A percentile compares a stretch with the other conserved stretches of the same genome.
These are phyloP conservation scores for Coemansia sp. DNA, from an alignment of 192 early-diverging fungal species.

Conservation along the genomic window DNA sequence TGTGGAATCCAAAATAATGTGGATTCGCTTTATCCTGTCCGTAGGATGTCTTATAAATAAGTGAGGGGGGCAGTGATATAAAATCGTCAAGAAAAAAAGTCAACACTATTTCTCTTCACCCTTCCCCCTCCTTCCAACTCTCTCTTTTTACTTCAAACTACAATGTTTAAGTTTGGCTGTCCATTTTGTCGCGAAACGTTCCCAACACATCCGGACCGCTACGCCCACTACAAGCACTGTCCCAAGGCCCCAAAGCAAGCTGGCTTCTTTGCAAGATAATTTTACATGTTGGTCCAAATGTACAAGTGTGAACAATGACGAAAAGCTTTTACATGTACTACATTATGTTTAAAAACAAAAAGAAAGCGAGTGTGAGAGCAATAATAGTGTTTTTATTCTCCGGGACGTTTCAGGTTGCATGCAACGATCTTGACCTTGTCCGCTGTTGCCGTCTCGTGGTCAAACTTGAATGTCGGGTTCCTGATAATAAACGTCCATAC, in stretches of 20 bases:
- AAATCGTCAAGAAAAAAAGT: no score
- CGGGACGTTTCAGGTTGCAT: constrained; percentile 77
- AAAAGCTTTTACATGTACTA: background rate
- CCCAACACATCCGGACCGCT: background rate
- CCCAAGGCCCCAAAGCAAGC: background rate
- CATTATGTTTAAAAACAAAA: no score
- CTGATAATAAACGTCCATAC: constrained; percentile 97
- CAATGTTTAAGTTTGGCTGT: constrained; percentile 1
- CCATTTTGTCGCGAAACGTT: background rate
- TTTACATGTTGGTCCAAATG: background rate
- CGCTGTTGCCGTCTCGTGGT: constrained; percentile 73
- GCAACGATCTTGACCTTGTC: constrained; percentile 97
- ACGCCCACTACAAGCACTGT: constrained; percentile 3
- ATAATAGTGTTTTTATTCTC: constrained; percentile 47
- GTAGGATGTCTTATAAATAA: no score
- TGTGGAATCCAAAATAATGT: no score
- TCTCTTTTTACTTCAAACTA: no score
- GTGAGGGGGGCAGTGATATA: no score
- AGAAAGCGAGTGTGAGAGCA: background rate
- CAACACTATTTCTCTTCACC: no score
- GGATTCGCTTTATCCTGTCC: no score
- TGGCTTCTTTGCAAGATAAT: constrained; percentile 3
- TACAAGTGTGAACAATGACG: background rate
- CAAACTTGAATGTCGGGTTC: constrained; percentile 84
- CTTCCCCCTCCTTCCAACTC: background rate